Percentiles rank a stretch among this genome's conserved stretches.
Evolutionary conservation across 345 rosid genomes (phyloP).

Genomic region (Corchorus capsularis): DNA sequence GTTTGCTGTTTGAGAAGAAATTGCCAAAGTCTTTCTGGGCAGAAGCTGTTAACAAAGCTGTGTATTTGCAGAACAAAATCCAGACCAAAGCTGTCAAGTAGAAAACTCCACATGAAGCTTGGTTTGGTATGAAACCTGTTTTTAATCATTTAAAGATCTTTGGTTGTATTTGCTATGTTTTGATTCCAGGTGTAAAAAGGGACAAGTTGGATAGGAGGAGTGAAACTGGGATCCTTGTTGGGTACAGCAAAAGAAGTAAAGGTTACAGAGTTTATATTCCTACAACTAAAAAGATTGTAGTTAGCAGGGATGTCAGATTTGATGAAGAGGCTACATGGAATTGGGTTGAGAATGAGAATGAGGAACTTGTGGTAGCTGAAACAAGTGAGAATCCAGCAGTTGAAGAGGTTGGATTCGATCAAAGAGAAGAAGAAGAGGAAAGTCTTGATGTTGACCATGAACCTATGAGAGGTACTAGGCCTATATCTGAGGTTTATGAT

Average conservation of each 20-base stretch:
- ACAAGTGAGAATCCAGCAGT: too few relatives aligned
- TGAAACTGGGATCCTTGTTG: background rate
- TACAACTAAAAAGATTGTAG: too few relatives aligned
- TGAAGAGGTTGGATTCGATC: too few relatives aligned
- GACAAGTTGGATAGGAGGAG: background rate
- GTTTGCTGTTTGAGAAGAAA: background rate
- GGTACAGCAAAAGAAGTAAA: background rate
- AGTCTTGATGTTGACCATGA: too few relatives aligned
- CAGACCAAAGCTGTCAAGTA: background rate
- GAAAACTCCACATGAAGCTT: background rate
- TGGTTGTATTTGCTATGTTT: background rate
- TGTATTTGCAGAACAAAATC: background rate
- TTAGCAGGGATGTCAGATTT: background rate
- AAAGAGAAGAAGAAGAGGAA: too few relatives aligned
- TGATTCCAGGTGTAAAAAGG: background rate
- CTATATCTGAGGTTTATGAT: too few relatives aligned
- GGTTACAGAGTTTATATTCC: background rate
- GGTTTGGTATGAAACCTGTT: background rate
- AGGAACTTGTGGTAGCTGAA: too few relatives aligned
- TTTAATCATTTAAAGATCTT: background rate
- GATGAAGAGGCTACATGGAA: background rate
- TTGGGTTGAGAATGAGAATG: background rate
- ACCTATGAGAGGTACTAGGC: too few relatives aligned
- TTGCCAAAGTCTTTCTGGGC: background rate
- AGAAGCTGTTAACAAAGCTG: background rate